Percentiles rank a stretch among this genome's conserved stretches.
Evolutionary conservation across 495 filamentous ascomycete species (phyloP).

Genomic region (Elasticomyces elasticus): DNA sequence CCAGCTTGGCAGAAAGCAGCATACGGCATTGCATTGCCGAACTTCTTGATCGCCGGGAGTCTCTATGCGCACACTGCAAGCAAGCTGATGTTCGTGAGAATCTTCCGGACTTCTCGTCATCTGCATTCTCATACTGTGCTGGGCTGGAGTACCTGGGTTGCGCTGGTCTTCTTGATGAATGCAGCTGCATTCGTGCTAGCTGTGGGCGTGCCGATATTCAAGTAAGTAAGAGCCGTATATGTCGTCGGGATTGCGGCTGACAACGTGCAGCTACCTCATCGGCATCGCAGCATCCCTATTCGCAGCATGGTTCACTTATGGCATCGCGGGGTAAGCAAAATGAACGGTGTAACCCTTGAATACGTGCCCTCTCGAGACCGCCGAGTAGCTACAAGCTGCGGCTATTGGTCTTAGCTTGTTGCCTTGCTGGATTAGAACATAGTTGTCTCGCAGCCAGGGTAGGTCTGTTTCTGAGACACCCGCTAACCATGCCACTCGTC

Average conservation of each 20-base stretch:
- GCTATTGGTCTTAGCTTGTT: too few species aligned
- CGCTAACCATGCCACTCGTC: too few species aligned
- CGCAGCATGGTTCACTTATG: constrained; percentile 31
- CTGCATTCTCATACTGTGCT: constrained; percentile 40
- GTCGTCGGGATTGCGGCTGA: neutral
- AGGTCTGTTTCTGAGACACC: too few species aligned
- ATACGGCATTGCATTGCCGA: constrained; percentile 39
- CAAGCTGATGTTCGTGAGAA: constrained; percentile 42
- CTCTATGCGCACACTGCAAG: constrained; percentile 45
- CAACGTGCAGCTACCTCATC: constrained; percentile 21
- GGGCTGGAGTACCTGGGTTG: constrained; percentile 42
- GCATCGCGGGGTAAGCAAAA: neutral
- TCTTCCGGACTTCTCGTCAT: constrained; percentile 39
- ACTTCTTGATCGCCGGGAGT: constrained; percentile 41
- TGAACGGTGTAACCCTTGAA: neutral
- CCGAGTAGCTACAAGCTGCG: too few species aligned
- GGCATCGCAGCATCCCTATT: constrained; percentile 38
- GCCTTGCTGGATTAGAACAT: too few species aligned
- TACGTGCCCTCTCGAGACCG: neutral
- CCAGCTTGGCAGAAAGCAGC: constrained; percentile 40
- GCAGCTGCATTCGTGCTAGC: constrained; percentile 40
- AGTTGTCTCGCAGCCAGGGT: too few species aligned
- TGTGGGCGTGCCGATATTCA: constrained; percentile 46
- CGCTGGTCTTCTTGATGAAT: constrained; percentile 39
- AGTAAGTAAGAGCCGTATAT: constrained; percentile 28